phyloP scores from a whole-genome alignment of 73 alveolate species.

The Paramecium octaurelia region DNA sequence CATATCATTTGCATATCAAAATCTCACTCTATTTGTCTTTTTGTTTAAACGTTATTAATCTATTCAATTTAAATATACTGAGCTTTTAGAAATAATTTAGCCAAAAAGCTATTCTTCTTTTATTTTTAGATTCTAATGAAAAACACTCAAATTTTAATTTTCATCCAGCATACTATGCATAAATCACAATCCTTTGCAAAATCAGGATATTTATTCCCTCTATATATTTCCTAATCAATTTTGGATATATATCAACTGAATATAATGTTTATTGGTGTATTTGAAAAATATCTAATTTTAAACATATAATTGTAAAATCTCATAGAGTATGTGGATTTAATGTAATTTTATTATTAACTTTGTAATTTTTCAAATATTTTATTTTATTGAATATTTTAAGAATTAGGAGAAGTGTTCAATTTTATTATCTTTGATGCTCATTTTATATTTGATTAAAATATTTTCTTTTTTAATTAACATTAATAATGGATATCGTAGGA shows the following conservation, averaged over 20 bases:
- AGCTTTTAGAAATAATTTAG: background rate
- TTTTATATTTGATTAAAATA: background rate
- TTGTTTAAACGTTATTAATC: background rate
- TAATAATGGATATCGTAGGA: slow-evolving; percentile 72
- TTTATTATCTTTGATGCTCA: background rate
- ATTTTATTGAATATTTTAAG: background rate
- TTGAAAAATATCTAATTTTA: background rate
- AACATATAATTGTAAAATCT: background rate
- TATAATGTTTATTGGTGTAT: background rate
- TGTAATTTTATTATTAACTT: background rate
- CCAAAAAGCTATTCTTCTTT: background rate
- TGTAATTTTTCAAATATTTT: background rate
- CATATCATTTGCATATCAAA: background rate
- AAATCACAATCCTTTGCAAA: background rate
- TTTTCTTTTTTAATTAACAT: background rate
- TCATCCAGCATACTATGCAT: background rate
- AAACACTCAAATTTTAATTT: background rate
- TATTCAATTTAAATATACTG: background rate
- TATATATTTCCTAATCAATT: background rate
- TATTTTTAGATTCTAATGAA: background rate
- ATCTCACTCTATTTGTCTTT: background rate
- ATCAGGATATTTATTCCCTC: background rate
- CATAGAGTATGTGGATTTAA: background rate
- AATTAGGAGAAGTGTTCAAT: background rate
- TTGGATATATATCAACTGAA: background rate